A percentile compares a stretch with the other conserved stretches of the same genome.
Conservation (phyloP, 2,329 filamentous ascomycete genomes). For the Clonostachys rhizophaga region DNA sequence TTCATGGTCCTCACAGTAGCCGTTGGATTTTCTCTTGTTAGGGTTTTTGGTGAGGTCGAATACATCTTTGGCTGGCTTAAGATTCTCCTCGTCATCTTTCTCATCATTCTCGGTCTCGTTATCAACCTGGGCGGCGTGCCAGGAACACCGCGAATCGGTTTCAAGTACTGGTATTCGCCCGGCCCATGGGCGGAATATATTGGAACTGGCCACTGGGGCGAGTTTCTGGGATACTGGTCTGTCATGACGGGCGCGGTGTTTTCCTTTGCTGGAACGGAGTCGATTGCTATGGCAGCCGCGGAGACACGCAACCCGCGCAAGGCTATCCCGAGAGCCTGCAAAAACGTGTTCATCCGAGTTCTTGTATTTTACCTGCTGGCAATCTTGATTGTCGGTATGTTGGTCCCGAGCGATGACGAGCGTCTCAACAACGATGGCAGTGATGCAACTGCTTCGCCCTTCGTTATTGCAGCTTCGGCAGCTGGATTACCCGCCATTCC, state of each 20-base stretch:
- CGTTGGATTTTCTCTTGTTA: constrained; percentile 53
- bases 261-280: constrained; percentile 63
- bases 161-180: constrained; percentile 65
- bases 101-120: constrained; percentile 58
- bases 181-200: constrained; percentile 65
- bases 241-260: constrained; percentile 61
- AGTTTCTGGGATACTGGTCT: constrained; percentile 45
- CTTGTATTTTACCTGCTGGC: constrained; percentile 67
- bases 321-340: constrained; percentile 66
- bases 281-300: constrained; percentile 56
- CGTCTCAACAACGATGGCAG: constrained; percentile 42
- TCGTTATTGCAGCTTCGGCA: constrained; percentile 66
- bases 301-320: constrained; percentile 57
- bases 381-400: constrained; percentile 66
- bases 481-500: constrained; percentile 65
- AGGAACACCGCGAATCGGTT: constrained; percentile 55
- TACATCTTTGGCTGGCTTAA: constrained; percentile 48
- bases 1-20: constrained; percentile 49
- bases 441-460: constrained; percentile 49
- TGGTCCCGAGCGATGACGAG: constrained; percentile 55
- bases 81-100: constrained; percentile 55
- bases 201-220: constrained; percentile 28
- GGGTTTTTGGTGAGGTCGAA: constrained; percentile 57
- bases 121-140: constrained; percentile 60
- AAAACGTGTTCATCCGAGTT: constrained; percentile 69